These are phyloP conservation scores for Anethum foeniculum DNA, from an alignment of 140 eudicot species.

Conservation along the genomic window DNA sequence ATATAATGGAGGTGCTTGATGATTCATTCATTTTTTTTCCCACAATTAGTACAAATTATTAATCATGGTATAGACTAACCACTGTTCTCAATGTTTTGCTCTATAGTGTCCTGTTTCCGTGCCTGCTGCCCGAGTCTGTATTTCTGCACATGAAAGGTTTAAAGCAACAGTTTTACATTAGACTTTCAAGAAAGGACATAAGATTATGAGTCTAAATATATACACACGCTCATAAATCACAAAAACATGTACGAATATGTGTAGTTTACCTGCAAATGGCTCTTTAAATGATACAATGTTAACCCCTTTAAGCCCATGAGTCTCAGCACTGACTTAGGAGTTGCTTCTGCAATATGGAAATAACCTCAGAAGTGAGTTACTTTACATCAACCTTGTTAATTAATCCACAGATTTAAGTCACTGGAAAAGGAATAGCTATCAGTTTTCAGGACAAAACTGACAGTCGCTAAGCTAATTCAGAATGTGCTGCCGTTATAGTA, in stretches of 20 bases:
- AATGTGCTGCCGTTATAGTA: neutral
- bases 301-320: slow-evolving; percentile 90
- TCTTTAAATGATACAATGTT: slow-evolving; percentile 86
- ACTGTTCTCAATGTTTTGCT: slow-evolving; percentile 44
- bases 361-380: neutral
- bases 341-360: slow-evolving; percentile 60
- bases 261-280: slow-evolving; percentile 75
- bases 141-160: slow-evolving; percentile 40
- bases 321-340: slow-evolving; percentile 81
- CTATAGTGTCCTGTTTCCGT: slow-evolving; percentile 56
- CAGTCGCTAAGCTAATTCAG: neutral
- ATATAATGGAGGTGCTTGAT: neutral
- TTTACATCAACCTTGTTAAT: slow-evolving; percentile 11
- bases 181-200: neutral
- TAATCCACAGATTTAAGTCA: neutral
- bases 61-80: slow-evolving; percentile 32
- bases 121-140: slow-evolving; percentile 87
- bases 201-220: neutral
- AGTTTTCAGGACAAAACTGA: neutral
- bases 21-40: neutral
- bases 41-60: no score
- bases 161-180: neutral
- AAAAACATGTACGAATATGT: neutral
- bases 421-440: neutral
- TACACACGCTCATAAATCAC: no score